Evolutionary conservation across 1,284 basidiomycete species (phyloP).

Genomic region (Cutaneotrichosporon arboriforme): DNA sequence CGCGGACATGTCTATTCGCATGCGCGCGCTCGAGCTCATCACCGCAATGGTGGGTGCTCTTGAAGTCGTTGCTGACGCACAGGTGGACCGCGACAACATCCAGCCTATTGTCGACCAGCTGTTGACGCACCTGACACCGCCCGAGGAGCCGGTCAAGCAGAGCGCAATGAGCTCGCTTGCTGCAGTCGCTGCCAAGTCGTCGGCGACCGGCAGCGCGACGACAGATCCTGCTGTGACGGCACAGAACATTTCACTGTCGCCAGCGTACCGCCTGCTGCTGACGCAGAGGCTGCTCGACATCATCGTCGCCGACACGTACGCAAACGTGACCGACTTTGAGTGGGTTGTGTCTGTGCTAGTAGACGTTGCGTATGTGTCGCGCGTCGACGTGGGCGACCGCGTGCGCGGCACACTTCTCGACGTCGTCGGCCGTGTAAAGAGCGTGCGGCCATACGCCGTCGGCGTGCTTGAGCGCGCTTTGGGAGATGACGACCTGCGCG

Average conservation of each 20-base stretch:
- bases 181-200: conserved; percentile 21
- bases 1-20: conserved; percentile 88
- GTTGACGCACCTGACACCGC: conserved; percentile 72
- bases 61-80: conserved; percentile 10
- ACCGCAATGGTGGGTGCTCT: conserved; percentile 69
- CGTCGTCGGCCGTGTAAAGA: conserved; percentile 73
- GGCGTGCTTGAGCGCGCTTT: conserved; percentile 72
- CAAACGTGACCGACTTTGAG: conserved; percentile 84
- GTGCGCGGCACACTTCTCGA: conserved; percentile 82
- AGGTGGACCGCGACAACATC: conserved; percentile 77
- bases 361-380: conserved; percentile 78
- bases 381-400: conserved; percentile 65
- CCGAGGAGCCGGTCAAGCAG: conserved; percentile 49
- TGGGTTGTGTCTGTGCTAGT: conserved; percentile 94
- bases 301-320: conserved; percentile 75
- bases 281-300: conserved; percentile 75
- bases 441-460: conserved; percentile 70
- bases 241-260: conserved; percentile 51
- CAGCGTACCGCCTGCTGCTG: conserved; percentile 74
- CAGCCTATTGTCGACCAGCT: conserved; percentile 84
- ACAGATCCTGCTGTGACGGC: conserved; percentile 32
- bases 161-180: conserved; percentile 33
- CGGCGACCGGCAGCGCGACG: conserved; percentile 12
- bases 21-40: conserved; percentile 88
- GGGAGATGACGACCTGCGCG: conserved; percentile 66